These are phyloP conservation scores for Lojkania enalia DNA, from an alignment of 2,329 filamentous ascomycete genomes.

Conservation along the genomic window DNA sequence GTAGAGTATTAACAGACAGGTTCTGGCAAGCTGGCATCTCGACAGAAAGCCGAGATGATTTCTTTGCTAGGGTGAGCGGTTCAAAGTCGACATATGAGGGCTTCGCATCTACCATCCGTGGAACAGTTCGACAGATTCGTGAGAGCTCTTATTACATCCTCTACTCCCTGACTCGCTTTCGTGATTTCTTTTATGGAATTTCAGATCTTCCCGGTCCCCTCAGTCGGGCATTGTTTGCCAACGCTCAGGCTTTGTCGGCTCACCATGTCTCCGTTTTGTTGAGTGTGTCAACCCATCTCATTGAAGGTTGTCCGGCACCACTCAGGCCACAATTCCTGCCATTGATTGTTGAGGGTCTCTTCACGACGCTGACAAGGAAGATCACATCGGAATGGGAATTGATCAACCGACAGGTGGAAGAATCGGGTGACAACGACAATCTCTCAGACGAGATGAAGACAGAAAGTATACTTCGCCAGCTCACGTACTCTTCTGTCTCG, in stretches of 20 bases:
- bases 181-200: conserved; percentile 89
- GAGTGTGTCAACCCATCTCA: conserved; percentile 83
- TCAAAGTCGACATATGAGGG: conserved; percentile 91
- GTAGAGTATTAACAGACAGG: conserved; percentile 83
- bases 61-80: conserved; percentile 87
- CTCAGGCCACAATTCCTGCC: conserved; percentile 80
- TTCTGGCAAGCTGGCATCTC: conserved; percentile 99
- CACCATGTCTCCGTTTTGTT: conserved; percentile 95
- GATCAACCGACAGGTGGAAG: conserved; percentile 60
- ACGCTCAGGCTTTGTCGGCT: conserved; percentile 80
- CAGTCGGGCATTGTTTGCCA: conserved; percentile 79
- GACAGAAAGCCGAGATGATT: conserved; percentile 92
- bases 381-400: conserved; percentile 85
- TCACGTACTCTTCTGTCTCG: conserved; percentile 89
- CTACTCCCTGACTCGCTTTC: conserved; percentile 87
- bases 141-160: conserved; percentile 94
- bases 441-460: conserved; percentile 97
- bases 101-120: conserved; percentile 88
- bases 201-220: conserved; percentile 79
- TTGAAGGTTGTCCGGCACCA: conserved; percentile 86
- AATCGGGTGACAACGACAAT: conserved; percentile 71
- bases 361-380: conserved; percentile 84
- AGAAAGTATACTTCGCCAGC: conserved; percentile 89
- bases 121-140: conserved; percentile 83
- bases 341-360: conserved; percentile 78